These are phyloP conservation scores for Populus pruinosa DNA, from an alignment of 345 rosid genomes.

Conservation along the genomic window DNA sequence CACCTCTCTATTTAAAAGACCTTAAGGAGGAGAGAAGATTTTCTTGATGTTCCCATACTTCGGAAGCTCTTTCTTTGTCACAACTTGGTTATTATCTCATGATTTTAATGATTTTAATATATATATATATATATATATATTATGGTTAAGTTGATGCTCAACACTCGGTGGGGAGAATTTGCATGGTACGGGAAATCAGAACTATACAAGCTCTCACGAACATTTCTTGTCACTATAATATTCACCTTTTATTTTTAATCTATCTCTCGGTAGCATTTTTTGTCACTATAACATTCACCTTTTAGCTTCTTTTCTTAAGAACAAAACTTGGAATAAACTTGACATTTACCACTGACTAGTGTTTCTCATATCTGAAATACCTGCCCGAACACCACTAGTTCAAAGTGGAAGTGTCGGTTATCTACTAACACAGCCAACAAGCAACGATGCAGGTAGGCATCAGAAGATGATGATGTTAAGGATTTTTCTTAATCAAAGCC, in stretches of 20 bases:
- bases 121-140: no score
- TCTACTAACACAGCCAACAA: no score
- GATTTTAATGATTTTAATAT: no score
- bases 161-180: not conserved
- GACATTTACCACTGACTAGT: not conserved
- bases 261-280: not conserved
- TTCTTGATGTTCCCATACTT: not conserved
- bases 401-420: no score
- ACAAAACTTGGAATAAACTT: conserved; percentile 15
- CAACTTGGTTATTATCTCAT: not conserved
- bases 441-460: no score
- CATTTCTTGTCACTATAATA: not conserved
- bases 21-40: not conserved
- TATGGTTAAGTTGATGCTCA: not conserved
- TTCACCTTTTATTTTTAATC: not conserved
- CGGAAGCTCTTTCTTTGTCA: not conserved
- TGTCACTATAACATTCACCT: not conserved
- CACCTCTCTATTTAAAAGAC: not conserved
- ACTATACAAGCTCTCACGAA: not conserved
- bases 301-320: not conserved
- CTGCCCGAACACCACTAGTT: not conserved
- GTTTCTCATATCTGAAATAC: not conserved
- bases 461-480: not conserved
- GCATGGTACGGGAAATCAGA: not conserved
- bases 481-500: not conserved